Evolutionary conservation across 208 protist genomes (phyloP).

Genomic region (Leishmania tarentolae): DNA sequence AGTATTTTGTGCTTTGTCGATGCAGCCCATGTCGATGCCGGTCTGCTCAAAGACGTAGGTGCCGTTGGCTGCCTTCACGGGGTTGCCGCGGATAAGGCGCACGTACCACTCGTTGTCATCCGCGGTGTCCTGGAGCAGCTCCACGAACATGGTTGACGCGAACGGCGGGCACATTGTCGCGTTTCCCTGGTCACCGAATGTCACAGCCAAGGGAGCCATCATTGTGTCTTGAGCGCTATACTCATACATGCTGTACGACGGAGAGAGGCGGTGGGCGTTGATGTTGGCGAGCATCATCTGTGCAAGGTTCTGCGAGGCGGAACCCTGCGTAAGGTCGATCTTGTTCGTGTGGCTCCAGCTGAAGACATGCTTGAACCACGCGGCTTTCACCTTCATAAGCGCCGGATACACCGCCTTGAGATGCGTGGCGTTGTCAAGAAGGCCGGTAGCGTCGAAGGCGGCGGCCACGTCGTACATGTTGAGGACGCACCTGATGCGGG

Average conservation of each 20-base stretch:
- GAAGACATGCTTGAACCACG: constrained; percentile 36
- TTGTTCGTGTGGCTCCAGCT: constrained; percentile 34
- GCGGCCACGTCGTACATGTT: constrained; percentile 53
- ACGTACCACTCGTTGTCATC: constrained; percentile 44
- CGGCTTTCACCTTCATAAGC: constrained; percentile 14
- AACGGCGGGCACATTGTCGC: constrained; percentile 46
- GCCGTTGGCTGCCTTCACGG: constrained; percentile 26
- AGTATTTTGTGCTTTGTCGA: constrained; percentile 31
- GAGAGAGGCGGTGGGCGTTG: constrained; percentile 5
- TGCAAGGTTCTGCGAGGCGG: constrained; percentile 37
- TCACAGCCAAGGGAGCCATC: constrained; percentile 46
- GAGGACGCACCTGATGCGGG: constrained; percentile 34
- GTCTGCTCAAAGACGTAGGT: constrained; percentile 42
- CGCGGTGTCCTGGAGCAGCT: constrained; percentile 62
- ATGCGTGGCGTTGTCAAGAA: constrained; percentile 29
- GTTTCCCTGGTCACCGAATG: constrained; percentile 50
- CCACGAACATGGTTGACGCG: constrained; percentile 52
- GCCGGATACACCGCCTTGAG: constrained; percentile 27
- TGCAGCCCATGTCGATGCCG: constrained; percentile 43
- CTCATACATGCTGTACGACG: constrained; percentile 56
- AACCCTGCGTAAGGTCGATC: constrained; percentile 34
- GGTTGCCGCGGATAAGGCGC: constrained; percentile 54
- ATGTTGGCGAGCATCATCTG: constrained; percentile 42
- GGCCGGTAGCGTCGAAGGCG: constrained; percentile 37
- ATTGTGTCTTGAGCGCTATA: constrained; percentile 71